Evolutionary conservation across 441 rosid genomes (phyloP).

Genomic region (Bruguiera hainesii): DNA sequence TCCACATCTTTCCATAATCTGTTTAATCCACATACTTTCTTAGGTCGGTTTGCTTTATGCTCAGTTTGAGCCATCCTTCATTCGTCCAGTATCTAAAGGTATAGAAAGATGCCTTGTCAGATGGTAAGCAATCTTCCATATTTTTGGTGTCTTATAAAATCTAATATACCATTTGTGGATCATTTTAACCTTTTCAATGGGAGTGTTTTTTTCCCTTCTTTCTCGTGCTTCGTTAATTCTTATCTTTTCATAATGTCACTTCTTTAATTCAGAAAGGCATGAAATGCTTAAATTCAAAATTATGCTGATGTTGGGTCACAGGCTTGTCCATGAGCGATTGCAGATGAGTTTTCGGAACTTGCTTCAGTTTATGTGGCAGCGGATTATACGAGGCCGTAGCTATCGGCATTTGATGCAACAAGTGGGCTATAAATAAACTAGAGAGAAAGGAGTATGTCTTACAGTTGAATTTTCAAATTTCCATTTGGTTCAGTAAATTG

Average conservation of each 20-base stretch:
- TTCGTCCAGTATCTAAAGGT: constrained; percentile 84
- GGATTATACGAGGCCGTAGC: constrained; percentile 73
- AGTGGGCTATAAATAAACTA: constrained; percentile 40
- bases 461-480: background rate
- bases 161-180: background rate
- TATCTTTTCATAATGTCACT: background rate
- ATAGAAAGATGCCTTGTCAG: constrained; percentile 88
- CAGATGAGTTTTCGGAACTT: constrained; percentile 47
- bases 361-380: constrained; percentile 68
- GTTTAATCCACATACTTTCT: constrained; percentile 11
- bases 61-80: constrained; percentile 87
- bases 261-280: constrained; percentile 4
- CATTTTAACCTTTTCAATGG: background rate
- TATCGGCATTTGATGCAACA: constrained; percentile 92
- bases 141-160: background rate
- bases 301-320: constrained; percentile 29
- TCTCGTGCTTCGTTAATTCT: no score
- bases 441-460: constrained; percentile 23
- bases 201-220: no score
- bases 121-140: constrained; percentile 52
- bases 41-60: constrained; percentile 90
- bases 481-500: background rate
- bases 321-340: constrained; percentile 82
- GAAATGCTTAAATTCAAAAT: constrained; percentile 17
- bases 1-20: background rate